Evolutionary conservation across 2,329 filamentous ascomycete species (phyloP).

Genomic region (Aspergillus brunneoviolaceus): DNA sequence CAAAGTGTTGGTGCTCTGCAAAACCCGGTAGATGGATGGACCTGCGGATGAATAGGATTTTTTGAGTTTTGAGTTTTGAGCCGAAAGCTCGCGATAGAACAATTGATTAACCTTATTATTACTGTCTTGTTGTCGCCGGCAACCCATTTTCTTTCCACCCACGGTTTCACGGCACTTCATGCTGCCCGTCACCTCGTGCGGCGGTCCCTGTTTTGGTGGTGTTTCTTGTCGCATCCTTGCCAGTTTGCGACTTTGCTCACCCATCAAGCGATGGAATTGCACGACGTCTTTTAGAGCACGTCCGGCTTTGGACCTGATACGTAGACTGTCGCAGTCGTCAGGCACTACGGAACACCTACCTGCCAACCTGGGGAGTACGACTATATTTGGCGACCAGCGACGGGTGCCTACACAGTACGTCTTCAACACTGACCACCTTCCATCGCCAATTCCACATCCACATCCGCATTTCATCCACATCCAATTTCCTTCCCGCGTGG

Average conservation of each 20-base stretch:
- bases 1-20: not conserved
- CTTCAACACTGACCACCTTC: not conserved
- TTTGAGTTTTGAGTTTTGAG: not conserved
- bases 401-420: no score
- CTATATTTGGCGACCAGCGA: not conserved
- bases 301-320: not conserved
- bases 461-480: not conserved
- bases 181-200: no score
- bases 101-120: not conserved
- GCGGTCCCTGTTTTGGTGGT: no score
- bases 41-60: not conserved
- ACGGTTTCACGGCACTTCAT: no score
- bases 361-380: not conserved
- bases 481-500: not conserved
- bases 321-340: not conserved
- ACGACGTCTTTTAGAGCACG: not conserved
- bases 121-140: not conserved
- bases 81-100: not conserved
- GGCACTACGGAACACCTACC: not conserved
- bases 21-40: not conserved
- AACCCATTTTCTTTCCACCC: not conserved
- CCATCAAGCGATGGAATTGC: no score
- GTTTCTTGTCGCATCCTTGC: no score
- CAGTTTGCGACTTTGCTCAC: no score
- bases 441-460: not conserved